Evolutionary conservation across 140 eudicot genomes (phyloP), one percentile per base, ranked within the genome.

Genomic region (Erigeron philadelphicus): DNA sequence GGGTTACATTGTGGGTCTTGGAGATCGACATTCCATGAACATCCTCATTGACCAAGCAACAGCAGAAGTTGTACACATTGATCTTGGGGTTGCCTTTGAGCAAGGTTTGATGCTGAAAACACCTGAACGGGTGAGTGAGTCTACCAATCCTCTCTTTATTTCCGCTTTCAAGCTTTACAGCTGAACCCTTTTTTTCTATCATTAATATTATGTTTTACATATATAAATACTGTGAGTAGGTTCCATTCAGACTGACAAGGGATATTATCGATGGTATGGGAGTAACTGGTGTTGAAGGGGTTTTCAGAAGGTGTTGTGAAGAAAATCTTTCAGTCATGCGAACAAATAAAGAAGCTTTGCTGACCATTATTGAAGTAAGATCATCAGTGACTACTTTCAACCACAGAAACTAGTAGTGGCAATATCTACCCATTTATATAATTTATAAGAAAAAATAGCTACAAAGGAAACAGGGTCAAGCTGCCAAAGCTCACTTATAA

Each of bases 251-350:
- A 80, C 90, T 92, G 80, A 92, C 96, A 5, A 81, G 98, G 73
- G 98, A 92, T 73, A 83, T 92, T 64, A 78, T 92, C 12, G 98
- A 92, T 84, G 98, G 98, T 52, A 92, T 92, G 98, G 98, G 98
- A 41, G 86, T 88, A 75, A 92, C 95, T 6, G 98, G 98, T 17
- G 92, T 86, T 44, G 98, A 92, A 88, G 98, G 98, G 61, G 98
- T 92, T 77, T 92, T 84, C 79, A 86, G 96, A 84, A 86, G 95
- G 71, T 88, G 98, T 64, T 92, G 96, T 42, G 96, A 92, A 80
- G 96, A 92, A 84, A 92, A 95, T 23, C 88, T 92, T 5, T 85
- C 98, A 7, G 96, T 92, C 48, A 92, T 92, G 98, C 80, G 96
- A 38, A 81, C 95, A 58, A 92, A 92, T 67, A 88, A 88, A 85